Evolutionary conservation across 1,139 yeast species (phyloP), one percentile per base, ranked within the genome.

Genomic region (Scheffersomyces illinoinensis): DNA sequence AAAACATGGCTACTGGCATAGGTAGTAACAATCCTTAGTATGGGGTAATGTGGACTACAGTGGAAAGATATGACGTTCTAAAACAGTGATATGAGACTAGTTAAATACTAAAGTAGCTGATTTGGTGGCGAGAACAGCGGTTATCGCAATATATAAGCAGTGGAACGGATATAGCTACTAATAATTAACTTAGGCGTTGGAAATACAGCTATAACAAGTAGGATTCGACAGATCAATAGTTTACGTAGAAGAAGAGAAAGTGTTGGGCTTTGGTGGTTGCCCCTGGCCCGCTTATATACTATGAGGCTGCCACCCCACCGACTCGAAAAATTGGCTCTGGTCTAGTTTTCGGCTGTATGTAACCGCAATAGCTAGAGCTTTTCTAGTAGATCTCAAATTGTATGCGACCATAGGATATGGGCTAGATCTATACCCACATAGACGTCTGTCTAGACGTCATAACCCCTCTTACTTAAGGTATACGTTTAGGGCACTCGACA

Each of bases 1-100:
- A 67, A 61, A 66, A 64, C 70, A 68, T 67, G 46, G 24, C 46
- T 51, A 17, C 46, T 43, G 21, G 50, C 43, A 12, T 33, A 33
- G 17, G 10, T 33, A 33, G 18, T n/a, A 12, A n/a, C 14, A n/a
- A 52, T 18, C 7, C 17, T 24, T 20, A 10, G 23, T 26, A 10
- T 52, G 43, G 17, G 33, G 43, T 33, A 4, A 14, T 33, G 17
- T 8, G 43, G 33, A 33, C 43, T 33, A 7, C 5, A 14, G 43
- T 8, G 3, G 17, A 33, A 24, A 33, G 43, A 33, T 33, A 17
- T 12, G 43, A 10, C 10, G 43, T 12, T 33, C 4, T 3, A 33
- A 33, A 33, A 33, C 43, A 12, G 7, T 33, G 43, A 17, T 10
- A 14, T 10, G 14, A 12, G 17, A 12, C 43, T 33, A 33, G 7